Evolutionary conservation across 192 early-diverging fungal species (phyloP), one percentile per base, ranked within the genome.

Genomic region (Paraglomus occultum): DNA sequence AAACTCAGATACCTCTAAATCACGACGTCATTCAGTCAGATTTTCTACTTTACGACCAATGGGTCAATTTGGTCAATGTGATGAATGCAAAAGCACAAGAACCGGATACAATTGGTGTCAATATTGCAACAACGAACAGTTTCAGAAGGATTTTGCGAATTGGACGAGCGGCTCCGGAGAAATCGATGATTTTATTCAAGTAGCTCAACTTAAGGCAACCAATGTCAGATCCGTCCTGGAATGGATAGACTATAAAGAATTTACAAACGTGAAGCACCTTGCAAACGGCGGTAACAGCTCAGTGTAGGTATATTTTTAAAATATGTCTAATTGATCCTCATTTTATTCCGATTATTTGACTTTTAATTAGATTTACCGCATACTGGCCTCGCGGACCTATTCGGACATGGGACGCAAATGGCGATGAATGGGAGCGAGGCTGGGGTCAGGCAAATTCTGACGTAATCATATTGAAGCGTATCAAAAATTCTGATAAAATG

Each of bases 221-320:
- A 61, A 38, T 6, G 14, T 5, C 44, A 42, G 59, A 3, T 14
- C 23, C 7, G 10, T n/a, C 7, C 18, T 61, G 44, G 59, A 61
- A n/a, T 61, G 59, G 59, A 61, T 61, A 38, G 38, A 38, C 17
- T 61, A 42, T 17, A 6, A 61, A 38, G 38, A 61, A 61, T 61
- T 61, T 2, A 61, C 10, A 15, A 43, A 61, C 18, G 59, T 61
- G 10, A 43, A 61, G 15, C 59, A 55, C 8, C 53, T 55, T 55
- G 53, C 53, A 55, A 38, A 55, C n/a, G 59, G 59, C 42, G 59
- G 59, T 17, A 61, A 61, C 11, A 61, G 59, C 10, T 61, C 38
- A 8, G 42, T 61, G 23, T 61, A 43, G 42, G 59, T 38, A n/a
- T 18, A 1, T 22, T 10, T 42, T 39, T 9, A 23, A 38, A 39